These are phyloP conservation scores for Neopestalotiopsis rosae DNA, from an alignment of 2,329 filamentous ascomycete genomes.

Conservation along the genomic window DNA sequence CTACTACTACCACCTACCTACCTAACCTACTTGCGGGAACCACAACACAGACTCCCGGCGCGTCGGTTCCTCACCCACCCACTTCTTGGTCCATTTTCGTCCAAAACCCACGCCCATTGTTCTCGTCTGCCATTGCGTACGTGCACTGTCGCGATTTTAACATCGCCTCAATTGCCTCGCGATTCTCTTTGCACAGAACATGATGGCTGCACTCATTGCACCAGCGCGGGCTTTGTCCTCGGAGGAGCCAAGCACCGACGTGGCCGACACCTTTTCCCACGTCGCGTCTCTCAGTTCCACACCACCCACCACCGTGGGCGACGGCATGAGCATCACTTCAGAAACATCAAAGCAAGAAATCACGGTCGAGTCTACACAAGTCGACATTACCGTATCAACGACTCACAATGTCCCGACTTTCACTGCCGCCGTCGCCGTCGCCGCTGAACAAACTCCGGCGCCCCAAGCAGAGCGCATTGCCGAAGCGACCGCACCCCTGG, in stretches of 20 bases:
- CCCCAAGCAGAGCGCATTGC: conserved; percentile 22
- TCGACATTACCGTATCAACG: conserved; percentile 42
- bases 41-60: conserved; percentile 10
- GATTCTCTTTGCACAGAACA: conserved; percentile 2
- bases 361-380: conserved; percentile 56
- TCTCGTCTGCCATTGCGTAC: conserved; percentile 13
- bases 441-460: conserved; percentile 28
- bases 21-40: conserved; percentile 6
- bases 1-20: no score
- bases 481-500: conserved; percentile 19
- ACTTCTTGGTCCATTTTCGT: not conserved
- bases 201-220: conserved; percentile 19
- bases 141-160: conserved; percentile 18
- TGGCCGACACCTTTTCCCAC: conserved; percentile 51
- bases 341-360: conserved; percentile 66
- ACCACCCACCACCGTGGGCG: conserved; percentile 70
- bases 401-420: conserved; percentile 29
- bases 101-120: not conserved
- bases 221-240: conserved; percentile 44
- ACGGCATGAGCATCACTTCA: conserved; percentile 63
- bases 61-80: conserved; percentile 3
- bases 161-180: conserved; percentile 10
- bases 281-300: conserved; percentile 66
- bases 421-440: conserved; percentile 33
- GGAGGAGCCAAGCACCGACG: conserved; percentile 32